Percentiles rank a stretch among this genome's conserved stretches.
These are phyloP conservation scores for Eucalyptus victrix DNA, from an alignment of 345 rosid species.

Conservation along the genomic window DNA sequence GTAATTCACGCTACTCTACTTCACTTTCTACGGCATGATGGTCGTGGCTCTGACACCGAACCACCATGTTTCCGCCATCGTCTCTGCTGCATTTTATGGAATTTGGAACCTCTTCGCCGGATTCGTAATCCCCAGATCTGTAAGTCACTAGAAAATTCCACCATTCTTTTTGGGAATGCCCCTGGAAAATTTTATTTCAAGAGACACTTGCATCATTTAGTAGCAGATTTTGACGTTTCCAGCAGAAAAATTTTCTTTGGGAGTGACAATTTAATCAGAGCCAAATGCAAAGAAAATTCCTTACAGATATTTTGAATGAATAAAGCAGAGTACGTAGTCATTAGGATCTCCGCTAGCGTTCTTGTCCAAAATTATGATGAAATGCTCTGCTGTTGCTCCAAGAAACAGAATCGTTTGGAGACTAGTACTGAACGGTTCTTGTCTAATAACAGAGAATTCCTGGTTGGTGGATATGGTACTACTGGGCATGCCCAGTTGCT, in stretches of 20 bases:
- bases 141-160: background rate
- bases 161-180: background rate
- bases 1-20: conserved; percentile 27
- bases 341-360: background rate
- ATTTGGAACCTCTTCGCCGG: conserved; percentile 31
- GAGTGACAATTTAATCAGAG: background rate
- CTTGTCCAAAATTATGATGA: background rate
- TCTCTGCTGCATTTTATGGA: conserved; percentile 13
- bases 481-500: conserved; percentile 21
- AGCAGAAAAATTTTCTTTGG: background rate
- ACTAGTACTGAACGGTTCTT: background rate
- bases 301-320: background rate
- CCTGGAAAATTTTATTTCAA: background rate
- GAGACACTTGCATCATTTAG: background rate
- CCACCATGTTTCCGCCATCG: conserved; percentile 19
- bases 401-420: background rate
- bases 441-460: conserved; percentile 25
- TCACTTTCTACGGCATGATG: conserved; percentile 42
- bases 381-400: background rate
- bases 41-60: conserved; percentile 20
- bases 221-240: background rate
- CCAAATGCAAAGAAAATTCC: background rate
- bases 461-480: conserved; percentile 47
- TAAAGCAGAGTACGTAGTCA: background rate
- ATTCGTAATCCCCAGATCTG: conserved; percentile 19